Conservation (phyloP, 352 stramenopile species). For the Pythium diclinum region DNA sequence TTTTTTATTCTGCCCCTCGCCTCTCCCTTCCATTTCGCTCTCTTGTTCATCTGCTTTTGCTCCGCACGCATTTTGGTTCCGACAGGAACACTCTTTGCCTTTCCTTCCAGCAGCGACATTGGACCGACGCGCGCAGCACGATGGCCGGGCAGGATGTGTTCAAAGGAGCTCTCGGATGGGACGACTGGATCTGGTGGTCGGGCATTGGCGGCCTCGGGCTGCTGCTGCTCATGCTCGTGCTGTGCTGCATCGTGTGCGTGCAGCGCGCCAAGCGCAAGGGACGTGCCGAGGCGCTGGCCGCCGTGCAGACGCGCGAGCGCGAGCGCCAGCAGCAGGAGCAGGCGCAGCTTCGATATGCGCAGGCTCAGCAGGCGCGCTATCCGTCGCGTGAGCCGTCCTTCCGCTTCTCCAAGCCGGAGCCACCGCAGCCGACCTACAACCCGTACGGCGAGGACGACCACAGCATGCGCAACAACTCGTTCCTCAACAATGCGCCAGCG, state of each 20-base stretch:
- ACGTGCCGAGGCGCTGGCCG: constrained; percentile 55
- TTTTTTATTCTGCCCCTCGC: neutral
- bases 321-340: constrained; percentile 48
- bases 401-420: constrained; percentile 29
- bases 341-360: constrained; percentile 47
- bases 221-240: constrained; percentile 58
- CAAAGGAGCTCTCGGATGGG: constrained; percentile 66
- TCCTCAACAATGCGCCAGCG: constrained; percentile 17
- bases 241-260: constrained; percentile 79
- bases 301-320: constrained; percentile 53
- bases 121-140: neutral
- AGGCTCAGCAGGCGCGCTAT: constrained; percentile 42
- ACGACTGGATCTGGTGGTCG: constrained; percentile 82
- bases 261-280: constrained; percentile 77
- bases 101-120: neutral
- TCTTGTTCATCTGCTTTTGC: constrained; percentile 3
- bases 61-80: constrained; percentile 1
- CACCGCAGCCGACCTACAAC: constrained; percentile 27
- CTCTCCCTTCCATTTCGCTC: constrained; percentile 2
- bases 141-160: constrained; percentile 51
- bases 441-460: constrained; percentile 31
- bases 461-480: constrained; percentile 37
- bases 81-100: constrained; percentile 6
- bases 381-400: constrained; percentile 26
- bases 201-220: constrained; percentile 57